Conservation (phyloP, 306 rosid genomes). For the Carpinus fangiana region DNA sequence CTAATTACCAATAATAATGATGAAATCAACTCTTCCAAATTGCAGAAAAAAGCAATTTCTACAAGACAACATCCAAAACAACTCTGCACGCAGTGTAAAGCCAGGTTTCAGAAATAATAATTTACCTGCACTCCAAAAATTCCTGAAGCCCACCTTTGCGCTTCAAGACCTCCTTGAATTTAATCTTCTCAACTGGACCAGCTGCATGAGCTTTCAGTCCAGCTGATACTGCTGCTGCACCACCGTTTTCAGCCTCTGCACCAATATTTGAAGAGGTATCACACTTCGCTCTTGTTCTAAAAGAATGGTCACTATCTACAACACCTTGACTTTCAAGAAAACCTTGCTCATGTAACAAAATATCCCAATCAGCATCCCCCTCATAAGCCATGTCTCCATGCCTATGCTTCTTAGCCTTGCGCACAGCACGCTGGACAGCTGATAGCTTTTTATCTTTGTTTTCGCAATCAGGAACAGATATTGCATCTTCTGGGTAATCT, state of each 20-base stretch:
- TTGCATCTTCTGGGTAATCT: constrained; percentile 50
- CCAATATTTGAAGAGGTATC: constrained; percentile 56
- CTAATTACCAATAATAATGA: constrained; percentile 11
- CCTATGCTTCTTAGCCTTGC: constrained; percentile 68
- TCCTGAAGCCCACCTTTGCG: constrained; percentile 96
- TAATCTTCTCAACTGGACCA: constrained; percentile 88
- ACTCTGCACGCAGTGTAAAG: constrained; percentile 27
- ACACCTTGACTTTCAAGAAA: constrained; percentile 44
- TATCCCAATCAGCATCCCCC: constrained; percentile 98
- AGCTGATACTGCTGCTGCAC: constrained; percentile 84
- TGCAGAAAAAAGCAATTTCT: background rate
- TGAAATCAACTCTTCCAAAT: background rate
- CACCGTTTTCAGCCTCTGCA: constrained; percentile 69
- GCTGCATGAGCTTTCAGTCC: constrained; percentile 87
- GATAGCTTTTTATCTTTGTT: constrained; percentile 54
- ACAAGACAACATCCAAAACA: constrained; percentile 22
- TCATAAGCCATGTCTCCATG: constrained; percentile 99
- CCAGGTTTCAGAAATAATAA: constrained; percentile 33
- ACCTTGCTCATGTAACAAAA: constrained; percentile 53
- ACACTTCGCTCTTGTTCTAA: constrained; percentile 50
- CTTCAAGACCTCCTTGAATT: constrained; percentile 90
- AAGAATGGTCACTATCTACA: constrained; percentile 46
- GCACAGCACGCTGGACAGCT: constrained; percentile 43
- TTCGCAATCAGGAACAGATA: constrained; percentile 51
- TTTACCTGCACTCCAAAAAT: constrained; percentile 88